Evolutionary conservation across 169 alveolate species (phyloP), one percentile per base, ranked within the genome.

Genomic region (Cryptosporidium andersoni): DNA sequence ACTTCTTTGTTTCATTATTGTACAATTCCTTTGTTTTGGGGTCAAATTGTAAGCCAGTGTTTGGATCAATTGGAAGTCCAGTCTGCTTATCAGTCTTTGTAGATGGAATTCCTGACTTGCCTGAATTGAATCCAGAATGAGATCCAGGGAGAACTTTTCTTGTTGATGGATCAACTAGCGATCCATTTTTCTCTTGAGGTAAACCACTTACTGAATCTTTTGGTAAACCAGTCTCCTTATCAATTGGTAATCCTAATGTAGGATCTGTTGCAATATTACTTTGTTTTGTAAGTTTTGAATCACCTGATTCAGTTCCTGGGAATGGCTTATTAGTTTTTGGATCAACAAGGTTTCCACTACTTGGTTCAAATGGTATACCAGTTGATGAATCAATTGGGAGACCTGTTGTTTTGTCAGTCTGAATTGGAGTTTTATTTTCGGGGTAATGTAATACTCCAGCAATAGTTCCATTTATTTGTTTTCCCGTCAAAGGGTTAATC

Each of bases 241-340:
- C 85, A 58, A 74, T 74, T 5, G 85, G 85, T 39, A 74, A 60
- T 43, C 85, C 85, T 3, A 68, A 58, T 3, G 16, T 63, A 4
- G 64, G 60, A 74, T 74, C 85, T 3, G 85, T 74, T 56, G 60
- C 60, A 36, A 74, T 74, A 25, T 74, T 47, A 4, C 40, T 43
- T 14, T 43, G 40, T 5, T 58, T 68, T 34, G 85, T 42, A 25
- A 74, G 85, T 4, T 58, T 40, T 49, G 55, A 52, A 58, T 74
- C 85, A 74, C 85, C 85, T 16, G 85, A 66, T 58, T 58, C 74
- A 25, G 85, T 58, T 43, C 68, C 85, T n/a, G 85, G 67, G 36
- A 74, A 58, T 2, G 85, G 85, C n/a, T 58, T 48, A 25, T 60
- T 60, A 36, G 85, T 74, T 11, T 36, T 37, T 43, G 85, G 85